Percentiles rank a stretch among this genome's conserved stretches.
phyloP scores from a whole-genome alignment of 177 flowering plant species.

The Tripterygium wilfordii region DNA sequence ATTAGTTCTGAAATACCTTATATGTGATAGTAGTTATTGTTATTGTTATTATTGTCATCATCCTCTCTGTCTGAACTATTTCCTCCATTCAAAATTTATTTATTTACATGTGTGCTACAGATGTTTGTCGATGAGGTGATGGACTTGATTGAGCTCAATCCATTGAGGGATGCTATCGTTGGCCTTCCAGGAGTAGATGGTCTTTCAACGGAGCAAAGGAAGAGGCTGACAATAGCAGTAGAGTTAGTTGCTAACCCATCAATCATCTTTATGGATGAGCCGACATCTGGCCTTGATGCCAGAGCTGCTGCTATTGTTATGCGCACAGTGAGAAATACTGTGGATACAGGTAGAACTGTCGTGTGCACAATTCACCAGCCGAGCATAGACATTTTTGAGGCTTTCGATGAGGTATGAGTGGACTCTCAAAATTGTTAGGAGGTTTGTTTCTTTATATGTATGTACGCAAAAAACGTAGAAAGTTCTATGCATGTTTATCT shows the following conservation, averaged over 20 bases:
- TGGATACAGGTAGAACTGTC: slow-evolving; percentile 34
- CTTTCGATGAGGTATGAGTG: slow-evolving; percentile 7
- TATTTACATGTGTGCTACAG: slow-evolving; percentile 4
- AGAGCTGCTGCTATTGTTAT: slow-evolving; percentile 34
- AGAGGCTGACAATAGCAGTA: slow-evolving; percentile 32
- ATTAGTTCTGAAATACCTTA: too few species aligned
- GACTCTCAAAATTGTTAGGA: too few species aligned
- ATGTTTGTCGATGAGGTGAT: slow-evolving; percentile 34
- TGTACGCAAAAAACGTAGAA: too few species aligned
- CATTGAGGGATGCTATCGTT: slow-evolving; percentile 21
- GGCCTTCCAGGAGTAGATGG: slow-evolving; percentile 32
- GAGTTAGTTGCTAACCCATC: slow-evolving; percentile 36
- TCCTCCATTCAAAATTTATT: too few species aligned
- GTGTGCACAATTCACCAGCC: slow-evolving; percentile 39
- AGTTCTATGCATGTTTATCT: too few species aligned
- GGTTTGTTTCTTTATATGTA: too few species aligned
- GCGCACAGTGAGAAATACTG: slow-evolving; percentile 32
- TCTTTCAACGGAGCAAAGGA: slow-evolving; percentile 34
- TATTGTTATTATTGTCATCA: not conserved
- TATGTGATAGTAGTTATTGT: too few species aligned
- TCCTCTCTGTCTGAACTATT: not conserved
- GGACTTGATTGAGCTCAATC: slow-evolving; percentile 32
- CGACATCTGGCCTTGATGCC: slow-evolving; percentile 36
- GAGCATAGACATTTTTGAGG: slow-evolving; percentile 32
- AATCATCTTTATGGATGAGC: slow-evolving; percentile 36